A percentile compares a stretch with the other conserved stretches of the same genome.
phyloP scores from a whole-genome alignment of 805 yeast genomes.

The Limtongia smithiae region DNA sequence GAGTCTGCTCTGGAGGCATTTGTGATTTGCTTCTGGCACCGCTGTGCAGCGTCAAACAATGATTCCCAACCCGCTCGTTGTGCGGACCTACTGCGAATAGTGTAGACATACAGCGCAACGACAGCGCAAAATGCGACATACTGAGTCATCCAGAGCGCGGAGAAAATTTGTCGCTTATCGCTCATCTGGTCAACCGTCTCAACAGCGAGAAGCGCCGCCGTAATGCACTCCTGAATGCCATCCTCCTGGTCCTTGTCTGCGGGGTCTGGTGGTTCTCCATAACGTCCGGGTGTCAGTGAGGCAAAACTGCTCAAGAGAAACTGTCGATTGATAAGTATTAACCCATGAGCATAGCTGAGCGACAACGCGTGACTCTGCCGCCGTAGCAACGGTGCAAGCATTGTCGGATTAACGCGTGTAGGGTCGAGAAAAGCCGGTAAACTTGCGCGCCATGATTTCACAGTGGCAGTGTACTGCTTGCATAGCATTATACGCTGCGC shows the following conservation, averaged over 20 bases:
- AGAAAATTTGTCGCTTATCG: conserved; percentile 6
- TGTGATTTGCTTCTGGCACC: conserved; percentile 18
- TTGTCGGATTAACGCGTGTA: conserved; percentile 9
- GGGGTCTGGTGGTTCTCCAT: conserved; percentile 1
- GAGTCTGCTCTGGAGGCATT: conserved; percentile 22
- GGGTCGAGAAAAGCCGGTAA: conserved; percentile 25
- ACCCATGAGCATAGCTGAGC: conserved; percentile 19
- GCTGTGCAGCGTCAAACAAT: conserved; percentile 19
- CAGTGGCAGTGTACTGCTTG: conserved; percentile 4
- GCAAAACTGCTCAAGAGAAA: conserved; percentile 19
- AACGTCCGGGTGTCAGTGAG: conserved; percentile 8
- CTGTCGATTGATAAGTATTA: conserved; percentile 23
- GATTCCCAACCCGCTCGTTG: not conserved
- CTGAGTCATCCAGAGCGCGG: conserved; percentile 27
- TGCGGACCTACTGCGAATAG: conserved; percentile 13
- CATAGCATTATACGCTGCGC: not conserved
- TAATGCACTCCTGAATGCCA: conserved; percentile 12
- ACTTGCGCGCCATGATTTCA: conserved; percentile 12
- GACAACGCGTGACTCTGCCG: conserved; percentile 20
- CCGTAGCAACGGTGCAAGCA: conserved; percentile 15
- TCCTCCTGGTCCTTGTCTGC: conserved; percentile 6
- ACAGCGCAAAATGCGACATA: conserved; percentile 25
- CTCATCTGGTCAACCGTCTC: conserved; percentile 13
- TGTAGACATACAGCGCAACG: conserved; percentile 19
- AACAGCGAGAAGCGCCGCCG: conserved; percentile 18